Evolutionary conservation across 192 early-diverging fungal species (phyloP), one percentile per base, ranked within the genome.

Genomic region (Lobosporangium transversale): DNA sequence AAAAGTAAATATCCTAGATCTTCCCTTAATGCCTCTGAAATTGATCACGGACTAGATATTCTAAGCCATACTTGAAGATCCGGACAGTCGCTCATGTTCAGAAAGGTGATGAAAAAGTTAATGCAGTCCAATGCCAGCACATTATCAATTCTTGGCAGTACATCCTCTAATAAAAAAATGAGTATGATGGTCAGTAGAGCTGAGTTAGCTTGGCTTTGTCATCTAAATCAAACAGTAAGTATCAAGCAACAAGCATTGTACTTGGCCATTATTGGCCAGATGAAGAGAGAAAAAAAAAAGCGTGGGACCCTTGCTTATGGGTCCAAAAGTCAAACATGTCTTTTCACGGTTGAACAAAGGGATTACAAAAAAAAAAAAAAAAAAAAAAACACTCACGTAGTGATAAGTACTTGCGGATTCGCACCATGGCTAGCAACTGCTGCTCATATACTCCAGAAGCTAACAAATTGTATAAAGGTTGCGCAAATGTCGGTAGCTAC

Each of bases 321-420:
- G 61, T 40, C 23, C 36, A n/a, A 2, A 10, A 1, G 18, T 18
- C 26, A 32, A 18, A 18, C 20, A 20, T 17, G 24, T 10, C 32
- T 6, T 21, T 42, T 26, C 18, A n/a, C n/a, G n/a, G n/a, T n/a
- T n/a, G n/a, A n/a, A n/a, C n/a, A n/a, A 43, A 45, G 48, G 48
- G 33, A 49, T n/a, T 6, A 35, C 23, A 20, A 51, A n/a, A n/a
- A n/a, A n/a, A n/a, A n/a, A n/a, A n/a, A n/a, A n/a, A n/a, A 7
- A 47, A 18, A 10, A 14, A 24, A 3, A 49, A 20, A 26, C 18
- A 62, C 71, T 66, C 52, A 75, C 71, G 71, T n/a, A 75, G 63
- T 1, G 71, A 75, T 42, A 75, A 8, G 24, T 76, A 76, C 47
- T 76, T 76, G 58, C 73, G 73, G 58, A 76, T 76, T 4, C 73